Base-by-base conservation (phyloP, 768 basidiomycete species). In the Hydnomerulius pinastri region DNA sequence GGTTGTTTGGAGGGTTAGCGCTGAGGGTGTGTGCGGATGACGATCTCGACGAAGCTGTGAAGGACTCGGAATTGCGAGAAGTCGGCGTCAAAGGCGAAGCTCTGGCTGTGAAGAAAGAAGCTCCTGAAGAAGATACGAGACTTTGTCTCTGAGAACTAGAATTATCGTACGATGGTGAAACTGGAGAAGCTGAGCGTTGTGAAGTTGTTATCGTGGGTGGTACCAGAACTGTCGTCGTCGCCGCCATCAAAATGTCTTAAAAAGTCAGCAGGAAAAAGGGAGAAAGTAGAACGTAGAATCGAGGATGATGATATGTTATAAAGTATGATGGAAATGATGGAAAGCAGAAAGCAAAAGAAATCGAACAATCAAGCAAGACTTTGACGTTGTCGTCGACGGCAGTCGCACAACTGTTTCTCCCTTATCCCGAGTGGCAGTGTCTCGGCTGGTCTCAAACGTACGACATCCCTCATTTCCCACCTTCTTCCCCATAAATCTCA, bases 1-100 rank as follows among this genome's bases (percentile, higher is more conserved):
- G 57, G 44, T 48, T 38, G 44, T 46, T 52, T 43, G 59, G 56
- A 32, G 53, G 36, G 46, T 36, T 48, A 25, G 54, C 28, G 53
- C 56, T 29, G 40, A 66, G 46, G 28, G 73, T 73, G 25, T 72
- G 66, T 1, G 65, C 59, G 28, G 73, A 73, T 11, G 71, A 71
- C n/a, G 69, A 63, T 48, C 62, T 67, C 4, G 73, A 70, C 4
- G 67, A 60, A 18, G 58, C 37, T 15, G 66, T 60, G 30, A 58
- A 62, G 17, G 64, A n/a, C n/a, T n/a, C n/a, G n/a, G n/a, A 55
- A 39, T 56, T 48, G 15, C 57, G 60, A 1, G 63, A 52, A 17
- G 37, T 48, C 0, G 71, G 46, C 1, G 62, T 57, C 20, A 53
- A 30, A 11, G 63, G 63, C 2, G 65, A 67, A 3, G 64, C 53